Conservation (phyloP, 2,329 filamentous ascomycete species). For the Emergomyces pasteurianus region DNA sequence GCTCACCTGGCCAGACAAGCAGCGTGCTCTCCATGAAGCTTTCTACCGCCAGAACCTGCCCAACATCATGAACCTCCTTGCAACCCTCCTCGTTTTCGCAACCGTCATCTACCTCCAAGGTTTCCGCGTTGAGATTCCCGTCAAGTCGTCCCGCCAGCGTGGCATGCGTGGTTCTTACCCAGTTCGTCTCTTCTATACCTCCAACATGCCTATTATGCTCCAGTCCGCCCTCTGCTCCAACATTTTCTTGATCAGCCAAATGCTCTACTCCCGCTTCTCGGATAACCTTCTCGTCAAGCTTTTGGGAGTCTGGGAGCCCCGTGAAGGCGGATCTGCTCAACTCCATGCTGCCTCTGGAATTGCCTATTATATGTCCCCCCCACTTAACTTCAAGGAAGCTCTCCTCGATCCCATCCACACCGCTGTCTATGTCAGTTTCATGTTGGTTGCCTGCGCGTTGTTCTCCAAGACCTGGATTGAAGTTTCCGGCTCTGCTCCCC, state of each 20-base stretch:
- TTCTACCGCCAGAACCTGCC: constrained; percentile 99
- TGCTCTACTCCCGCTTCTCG: constrained; percentile 97
- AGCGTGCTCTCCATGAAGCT: constrained; percentile 91
- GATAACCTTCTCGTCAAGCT: constrained; percentile 97
- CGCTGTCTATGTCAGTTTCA: constrained; percentile 88
- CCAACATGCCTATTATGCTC: constrained; percentile 99
- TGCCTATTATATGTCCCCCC: constrained; percentile 99
- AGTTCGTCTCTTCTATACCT: constrained; percentile 98
- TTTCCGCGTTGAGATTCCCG: constrained; percentile 98
- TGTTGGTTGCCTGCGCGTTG: constrained; percentile 92
- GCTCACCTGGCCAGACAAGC: constrained; percentile 94
- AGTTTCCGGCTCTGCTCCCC: constrained; percentile 92
- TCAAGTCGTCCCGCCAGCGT: constrained; percentile 98
- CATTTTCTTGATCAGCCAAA: constrained; percentile 97
- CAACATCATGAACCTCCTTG: constrained; percentile 97
- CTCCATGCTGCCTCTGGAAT: constrained; percentile 87
- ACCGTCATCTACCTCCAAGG: constrained; percentile 98
- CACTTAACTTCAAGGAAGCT: constrained; percentile 93
- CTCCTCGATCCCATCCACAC: constrained; percentile 96
- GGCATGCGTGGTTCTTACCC: constrained; percentile 97
- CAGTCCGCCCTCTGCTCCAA: constrained; percentile 98
- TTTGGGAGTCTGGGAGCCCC: constrained; percentile 96
- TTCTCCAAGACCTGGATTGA: constrained; percentile 99
- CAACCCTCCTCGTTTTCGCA: constrained; percentile 85
- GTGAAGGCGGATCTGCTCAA: constrained; percentile 79